Conservation (phyloP, 2,329 filamentous ascomycete species). For the Penicillium sclerotigenum region DNA sequence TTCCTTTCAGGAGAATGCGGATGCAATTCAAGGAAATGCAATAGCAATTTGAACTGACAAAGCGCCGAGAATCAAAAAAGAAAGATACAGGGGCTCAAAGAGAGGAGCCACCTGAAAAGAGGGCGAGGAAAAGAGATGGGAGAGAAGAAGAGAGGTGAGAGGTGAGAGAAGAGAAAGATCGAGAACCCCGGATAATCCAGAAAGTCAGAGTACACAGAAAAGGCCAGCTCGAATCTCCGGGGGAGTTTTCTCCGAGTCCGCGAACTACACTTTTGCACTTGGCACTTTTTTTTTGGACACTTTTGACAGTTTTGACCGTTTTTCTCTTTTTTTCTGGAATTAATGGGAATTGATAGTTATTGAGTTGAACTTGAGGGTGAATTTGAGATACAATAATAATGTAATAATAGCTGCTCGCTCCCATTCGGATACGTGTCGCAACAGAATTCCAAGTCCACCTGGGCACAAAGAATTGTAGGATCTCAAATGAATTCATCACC, state of each 20-base stretch:
- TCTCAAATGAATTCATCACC: background rate
- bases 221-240: slow-evolving; percentile 29
- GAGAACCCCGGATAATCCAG: slow-evolving; percentile 20
- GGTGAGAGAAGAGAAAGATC: slow-evolving; percentile 16
- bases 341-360: background rate
- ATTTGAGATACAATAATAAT: background rate
- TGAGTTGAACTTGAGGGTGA: background rate
- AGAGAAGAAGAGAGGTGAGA: slow-evolving; percentile 19
- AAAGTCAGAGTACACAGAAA: slow-evolving; percentile 20
- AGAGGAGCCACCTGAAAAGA: slow-evolving; percentile 15
- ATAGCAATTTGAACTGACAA: slow-evolving; percentile 7
- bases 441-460: background rate
- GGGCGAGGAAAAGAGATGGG: slow-evolving; percentile 12
- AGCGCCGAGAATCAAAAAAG: slow-evolving; percentile 18
- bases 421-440: background rate
- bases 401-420: background rate
- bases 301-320: background rate
- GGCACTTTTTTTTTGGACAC: background rate
- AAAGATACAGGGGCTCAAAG: slow-evolving; percentile 18
- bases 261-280: slow-evolving; percentile 1
- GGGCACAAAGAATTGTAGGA: no score
- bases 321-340: background rate
- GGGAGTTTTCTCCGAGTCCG: slow-evolving; percentile 27
- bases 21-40: slow-evolving; percentile 6
- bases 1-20: slow-evolving; percentile 5